Base-by-base conservation (phyloP, 768 basidiomycete species). In the Bullera alba region DNA sequence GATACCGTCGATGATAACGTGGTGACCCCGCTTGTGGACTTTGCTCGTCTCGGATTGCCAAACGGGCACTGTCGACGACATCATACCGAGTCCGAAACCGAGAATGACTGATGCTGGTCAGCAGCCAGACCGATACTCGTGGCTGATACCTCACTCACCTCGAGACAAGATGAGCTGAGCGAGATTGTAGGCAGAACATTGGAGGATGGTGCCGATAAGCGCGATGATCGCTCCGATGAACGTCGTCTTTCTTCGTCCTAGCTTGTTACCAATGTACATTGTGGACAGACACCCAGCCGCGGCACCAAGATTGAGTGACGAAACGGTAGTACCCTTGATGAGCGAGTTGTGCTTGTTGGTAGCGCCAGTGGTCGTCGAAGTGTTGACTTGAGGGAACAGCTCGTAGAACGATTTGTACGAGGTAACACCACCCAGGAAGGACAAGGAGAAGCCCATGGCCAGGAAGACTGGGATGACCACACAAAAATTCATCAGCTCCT, bases 1-100 rank as follows among this genome's bases (percentile, higher is more conserved):
- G 44, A 58, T 48, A 37, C 57, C 57, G 28, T 52, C 57, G 26
- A 58, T 42, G 35, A 58, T 58, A 26, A 58, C 57, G 19, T 58
- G 57, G 26, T 54, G 48, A 29, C 58, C 58, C 42, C 58, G 50
- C 17, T 53, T 51, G 37, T 55, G 53, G 2, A 49, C 44, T 21
- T 53, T 56, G 48, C 50, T 53, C 6, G 48, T 52, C 42, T 59
- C 58, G 15, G 58, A 53, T 48, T 55, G 53, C 58, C 58, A 59
- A 10, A 59, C 54, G 7, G 58, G 58, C 22, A 53, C 58, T 12
- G 54, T 56, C 7, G 58, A 50, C 17, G 48, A 47, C 46, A 53
- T 55, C 50, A 52, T 51, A 21, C 58, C 58, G 22, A 55, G 43
- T 21, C 58, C 58, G 21, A 45, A 39, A n/a, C 58, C 58, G 28